Percentiles rank a stretch among this genome's conserved stretches.
Conservation (phyloP, 2,329 filamentous ascomycete genomes). For the Alternaria ethzedia region DNA sequence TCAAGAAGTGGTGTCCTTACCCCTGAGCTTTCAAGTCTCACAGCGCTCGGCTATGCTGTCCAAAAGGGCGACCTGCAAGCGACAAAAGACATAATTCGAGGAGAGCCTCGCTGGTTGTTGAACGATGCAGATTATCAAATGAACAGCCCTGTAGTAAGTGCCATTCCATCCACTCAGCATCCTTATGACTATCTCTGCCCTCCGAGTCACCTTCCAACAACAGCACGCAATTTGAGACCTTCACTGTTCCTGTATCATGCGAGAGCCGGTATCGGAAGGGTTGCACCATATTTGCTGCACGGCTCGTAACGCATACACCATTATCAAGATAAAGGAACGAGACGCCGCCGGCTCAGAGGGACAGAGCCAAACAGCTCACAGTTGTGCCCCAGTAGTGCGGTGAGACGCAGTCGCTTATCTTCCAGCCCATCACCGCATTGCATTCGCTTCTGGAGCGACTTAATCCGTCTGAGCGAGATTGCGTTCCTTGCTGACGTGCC, state of each 20-base stretch:
- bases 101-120: slow-evolving; percentile 70
- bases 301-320: slow-evolving; percentile 22
- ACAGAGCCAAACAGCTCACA: slow-evolving; percentile 32
- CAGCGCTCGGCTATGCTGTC: slow-evolving; percentile 81
- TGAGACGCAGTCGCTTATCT: slow-evolving; percentile 41
- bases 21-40: slow-evolving; percentile 69
- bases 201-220: slow-evolving; percentile 22
- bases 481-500: slow-evolving; percentile 39
- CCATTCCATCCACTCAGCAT: slow-evolving; percentile 29
- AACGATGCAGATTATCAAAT: slow-evolving; percentile 81
- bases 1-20: slow-evolving; percentile 61
- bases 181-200: slow-evolving; percentile 27
- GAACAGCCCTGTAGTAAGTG: slow-evolving; percentile 67
- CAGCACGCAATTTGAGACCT: slow-evolving; percentile 7
- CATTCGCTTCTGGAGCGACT: slow-evolving; percentile 30
- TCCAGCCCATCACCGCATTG: slow-evolving; percentile 20
- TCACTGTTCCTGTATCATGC: slow-evolving; percentile 15
- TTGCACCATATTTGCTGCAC: slow-evolving; percentile 17
- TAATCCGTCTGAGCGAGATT: slow-evolving; percentile 34
- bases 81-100: slow-evolving; percentile 71
- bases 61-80: slow-evolving; percentile 70
- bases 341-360: slow-evolving; percentile 33
- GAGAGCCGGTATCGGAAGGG: slow-evolving; percentile 37
- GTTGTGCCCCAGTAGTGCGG: slow-evolving; percentile 27
- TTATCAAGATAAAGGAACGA: slow-evolving; percentile 38